Base-by-base conservation (phyloP, 768 basidiomycete species). In the Tylopilus subfusipes region DNA sequence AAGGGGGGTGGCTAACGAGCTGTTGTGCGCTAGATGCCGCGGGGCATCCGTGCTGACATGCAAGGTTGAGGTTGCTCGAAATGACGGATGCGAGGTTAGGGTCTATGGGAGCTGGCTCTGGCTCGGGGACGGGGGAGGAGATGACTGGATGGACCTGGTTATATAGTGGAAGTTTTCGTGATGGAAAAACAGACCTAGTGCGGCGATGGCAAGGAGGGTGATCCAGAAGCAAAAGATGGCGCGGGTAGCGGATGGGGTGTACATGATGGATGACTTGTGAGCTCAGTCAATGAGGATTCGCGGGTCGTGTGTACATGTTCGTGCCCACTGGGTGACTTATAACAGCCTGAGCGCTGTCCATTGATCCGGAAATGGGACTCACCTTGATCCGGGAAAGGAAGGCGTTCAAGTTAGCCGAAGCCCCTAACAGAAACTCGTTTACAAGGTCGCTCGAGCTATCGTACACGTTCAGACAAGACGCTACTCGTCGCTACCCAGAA, bases 341-440 rank as follows among this genome's bases (percentile, higher is more conserved):
- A 38, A 14, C 34, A 33, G 9, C 9, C 10, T 14, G 4, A 38
- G 36, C 27, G 36, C 16, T 12, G 30, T 14, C 8, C 48, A 34
- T 55, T 56, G n/a, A 38, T 21, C 57, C 29, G 5, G 16, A 21
- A 27, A 43, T 33, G n/a, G 53, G 14, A 22, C 19, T 93, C 30
- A 34, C 59, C 2, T 60, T 60, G 30, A 60, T 52, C 60, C 55
- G 22, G 24, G 38, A 57, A 46, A 7, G 54, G 59, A 56, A 59
- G 21, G 19, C 18, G 34, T 55, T 30, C 33, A 6, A 16, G 38
- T 33, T 25, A 25, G 29, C 5, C 22, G 18, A 42, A 19, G 16
- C 54, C 42, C 53, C 50, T 53, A 42, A 42, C 3, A 5, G 6
- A 45, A 7, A 22, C 22, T 25, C 2, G 11, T n/a, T 9, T 48